Evolutionary conservation across 1,284 basidiomycete genomes (phyloP), one percentile per base, ranked within the genome.

Genomic region (Malassezia nana): DNA sequence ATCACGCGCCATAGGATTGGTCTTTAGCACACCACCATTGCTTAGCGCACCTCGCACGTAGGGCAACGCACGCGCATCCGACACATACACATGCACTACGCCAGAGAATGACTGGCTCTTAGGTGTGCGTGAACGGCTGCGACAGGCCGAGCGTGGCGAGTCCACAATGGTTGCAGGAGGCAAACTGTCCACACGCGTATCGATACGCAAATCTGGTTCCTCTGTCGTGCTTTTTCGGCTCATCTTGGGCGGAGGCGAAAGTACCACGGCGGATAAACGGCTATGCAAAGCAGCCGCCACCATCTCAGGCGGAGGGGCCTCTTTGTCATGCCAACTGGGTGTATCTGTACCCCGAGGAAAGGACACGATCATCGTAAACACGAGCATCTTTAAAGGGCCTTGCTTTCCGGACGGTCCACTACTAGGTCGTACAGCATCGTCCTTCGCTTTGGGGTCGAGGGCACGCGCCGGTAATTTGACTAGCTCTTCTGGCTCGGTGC

Each of bases 321-420:
- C 45, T n/a, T 20, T 16, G 5, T 47, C 32, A 3, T 20, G 32
- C 12, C 15, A n/a, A 31, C n/a, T 6, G 9, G 45, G 45, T 15
- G 45, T 47, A 15, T 47, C 45, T 4, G 31, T 38, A 16, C 45
- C 45, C 18, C 29, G 18, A 6, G 52, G 31, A 30, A 55, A 55
- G 4, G 22, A 13, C 2, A 55, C 47, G 3, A 44, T 7, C 41
- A 55, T 16, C 7, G 35, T 38, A 18, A 43, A 55, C 15, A 50
- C 52, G 15, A 55, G 46, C 46, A 50, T 50, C 10, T 16, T 22
- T 4, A 55, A 33, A 0, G 40, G 43, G 6, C 52, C 52, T 16
- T 49, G 52, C 20, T 50, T 43, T 5, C 52, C 52, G 8, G 52
- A 55, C 15, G 52, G 52, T 10, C 52, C 52, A 33, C 52, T 55